Percentiles rank a stretch among this genome's conserved stretches.
Conservation (phyloP, 768 basidiomycete species). For the Tulasnella sp. region DNA sequence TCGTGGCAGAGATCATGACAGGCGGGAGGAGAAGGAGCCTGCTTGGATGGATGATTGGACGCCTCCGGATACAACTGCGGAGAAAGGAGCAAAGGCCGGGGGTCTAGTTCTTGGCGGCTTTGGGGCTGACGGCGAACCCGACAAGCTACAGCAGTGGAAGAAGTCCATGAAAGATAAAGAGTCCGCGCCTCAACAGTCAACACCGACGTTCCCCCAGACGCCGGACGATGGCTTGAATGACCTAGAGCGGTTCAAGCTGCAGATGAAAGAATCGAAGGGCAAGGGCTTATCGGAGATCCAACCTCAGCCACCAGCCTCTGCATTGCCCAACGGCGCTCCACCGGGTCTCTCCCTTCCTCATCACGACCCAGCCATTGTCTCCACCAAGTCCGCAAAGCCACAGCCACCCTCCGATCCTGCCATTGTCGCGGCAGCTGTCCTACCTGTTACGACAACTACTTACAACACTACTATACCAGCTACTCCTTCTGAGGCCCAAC, state of each 20-base stretch:
- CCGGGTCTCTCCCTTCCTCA: conserved; percentile 1
- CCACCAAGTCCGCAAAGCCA: conserved; percentile 21
- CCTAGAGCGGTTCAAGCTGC: conserved; percentile 70
- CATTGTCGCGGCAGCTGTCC: background rate
- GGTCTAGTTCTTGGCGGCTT: conserved; percentile 54
- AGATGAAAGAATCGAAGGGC: conserved; percentile 71
- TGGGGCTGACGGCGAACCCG: conserved; percentile 53
- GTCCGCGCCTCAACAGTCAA: conserved; percentile 9
- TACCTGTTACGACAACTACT: background rate
- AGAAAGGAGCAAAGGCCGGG: conserved; percentile 12
- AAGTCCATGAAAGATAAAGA: conserved; percentile 65
- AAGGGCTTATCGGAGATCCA: background rate
- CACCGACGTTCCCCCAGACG: conserved; percentile 1
- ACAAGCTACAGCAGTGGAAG: conserved; percentile 83
- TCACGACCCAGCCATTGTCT: conserved; percentile 10
- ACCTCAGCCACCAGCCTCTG: background rate
- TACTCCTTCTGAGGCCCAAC: background rate
- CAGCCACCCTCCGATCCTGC: conserved; percentile 34
- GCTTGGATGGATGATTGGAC: conserved; percentile 90
- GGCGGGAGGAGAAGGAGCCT: conserved; percentile 58
- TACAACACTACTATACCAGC: background rate
- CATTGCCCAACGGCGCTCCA: background rate
- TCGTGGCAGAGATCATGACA: conserved; percentile 35
- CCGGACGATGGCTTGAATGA: conserved; percentile 49
- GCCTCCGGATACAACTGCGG: conserved; percentile 38